phyloP scores from a whole-genome alignment of 768 basidiomycete species.

The Lepiota subincarnata region DNA sequence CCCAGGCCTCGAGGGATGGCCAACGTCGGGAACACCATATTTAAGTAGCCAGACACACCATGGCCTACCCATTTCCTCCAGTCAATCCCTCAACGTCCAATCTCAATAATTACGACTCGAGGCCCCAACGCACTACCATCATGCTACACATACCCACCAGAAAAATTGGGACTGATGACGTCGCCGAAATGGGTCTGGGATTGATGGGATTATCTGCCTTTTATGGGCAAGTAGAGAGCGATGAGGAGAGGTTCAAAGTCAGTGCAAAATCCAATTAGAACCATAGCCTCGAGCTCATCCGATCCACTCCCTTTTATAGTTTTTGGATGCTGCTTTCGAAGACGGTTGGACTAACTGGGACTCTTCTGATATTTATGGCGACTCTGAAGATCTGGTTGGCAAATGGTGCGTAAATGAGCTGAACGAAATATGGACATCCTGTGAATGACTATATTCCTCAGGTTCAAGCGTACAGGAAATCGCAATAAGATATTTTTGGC shows the following conservation, averaged over 20 bases:
- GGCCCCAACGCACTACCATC: no score
- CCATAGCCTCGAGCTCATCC: no score
- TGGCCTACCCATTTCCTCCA: no score
- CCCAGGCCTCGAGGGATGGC: no score
- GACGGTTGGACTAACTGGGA: conserved; percentile 46
- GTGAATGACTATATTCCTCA: background rate
- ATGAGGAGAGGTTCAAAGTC: conserved; percentile 61
- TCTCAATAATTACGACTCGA: no score
- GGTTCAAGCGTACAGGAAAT: conserved; percentile 51
- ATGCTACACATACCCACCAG: conserved; percentile 15
- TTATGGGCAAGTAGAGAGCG: conserved; percentile 41
- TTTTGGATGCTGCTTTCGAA: conserved; percentile 38
- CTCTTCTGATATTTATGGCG: conserved; percentile 41
- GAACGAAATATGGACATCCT: no score
- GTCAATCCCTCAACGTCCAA: no score
- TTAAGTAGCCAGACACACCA: no score
- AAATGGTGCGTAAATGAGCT: conserved; percentile 29
- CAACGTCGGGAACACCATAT: no score
- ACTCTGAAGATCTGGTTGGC: conserved; percentile 39
- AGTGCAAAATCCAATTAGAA: background rate
- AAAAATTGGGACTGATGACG: conserved; percentile 39
- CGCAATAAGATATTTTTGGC: conserved; percentile 55
- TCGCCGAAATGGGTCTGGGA: conserved; percentile 55
- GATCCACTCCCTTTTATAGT: conserved; percentile 18
- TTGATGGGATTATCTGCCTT: conserved; percentile 49